These are phyloP conservation scores for Ogataea thermomethanolica DNA, from an alignment of 805 yeast species.

Conservation along the genomic window DNA sequence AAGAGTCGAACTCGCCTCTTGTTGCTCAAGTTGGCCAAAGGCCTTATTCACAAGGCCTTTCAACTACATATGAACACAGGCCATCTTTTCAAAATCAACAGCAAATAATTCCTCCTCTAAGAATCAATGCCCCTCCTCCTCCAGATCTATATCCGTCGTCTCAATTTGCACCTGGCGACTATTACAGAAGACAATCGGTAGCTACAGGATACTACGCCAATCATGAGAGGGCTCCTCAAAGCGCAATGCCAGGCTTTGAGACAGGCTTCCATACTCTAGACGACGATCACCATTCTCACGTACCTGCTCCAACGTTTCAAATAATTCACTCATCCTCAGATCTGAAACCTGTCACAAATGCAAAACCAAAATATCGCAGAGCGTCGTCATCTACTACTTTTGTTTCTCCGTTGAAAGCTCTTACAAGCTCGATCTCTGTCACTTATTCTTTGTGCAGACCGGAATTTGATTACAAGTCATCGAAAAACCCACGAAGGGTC, in stretches of 20 bases:
- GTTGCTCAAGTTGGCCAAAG: slow-evolving; percentile 15
- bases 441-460: slow-evolving; percentile 87
- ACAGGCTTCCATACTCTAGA: slow-evolving; percentile 1
- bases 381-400: slow-evolving; percentile 61
- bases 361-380: slow-evolving; percentile 66
- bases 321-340: slow-evolving; percentile 45
- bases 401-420: slow-evolving; percentile 76
- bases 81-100: slow-evolving; percentile 12
- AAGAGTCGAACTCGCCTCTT: slow-evolving; percentile 16
- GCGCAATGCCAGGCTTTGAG: slow-evolving; percentile 15
- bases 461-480: slow-evolving; percentile 72
- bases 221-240: slow-evolving; percentile 15
- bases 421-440: slow-evolving; percentile 72
- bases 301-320: slow-evolving; percentile 46
- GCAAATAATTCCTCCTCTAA: slow-evolving; percentile 32
- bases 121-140: slow-evolving; percentile 32
- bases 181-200: slow-evolving; percentile 31
- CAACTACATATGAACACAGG: slow-evolving; percentile 28
- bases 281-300: slow-evolving; percentile 1
- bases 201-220: slow-evolving; percentile 24
- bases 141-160: slow-evolving; percentile 13
- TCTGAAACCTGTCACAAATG: slow-evolving; percentile 55
- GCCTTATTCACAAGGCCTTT: slow-evolving; percentile 21
- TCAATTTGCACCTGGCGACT: slow-evolving; percentile 14
- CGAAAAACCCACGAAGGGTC: slow-evolving; percentile 87